Percentiles rank a stretch among this genome's conserved stretches.
Evolutionary conservation across 1,139 yeast genomes (phyloP).

Genomic region (Yamadazyma triangularis): DNA sequence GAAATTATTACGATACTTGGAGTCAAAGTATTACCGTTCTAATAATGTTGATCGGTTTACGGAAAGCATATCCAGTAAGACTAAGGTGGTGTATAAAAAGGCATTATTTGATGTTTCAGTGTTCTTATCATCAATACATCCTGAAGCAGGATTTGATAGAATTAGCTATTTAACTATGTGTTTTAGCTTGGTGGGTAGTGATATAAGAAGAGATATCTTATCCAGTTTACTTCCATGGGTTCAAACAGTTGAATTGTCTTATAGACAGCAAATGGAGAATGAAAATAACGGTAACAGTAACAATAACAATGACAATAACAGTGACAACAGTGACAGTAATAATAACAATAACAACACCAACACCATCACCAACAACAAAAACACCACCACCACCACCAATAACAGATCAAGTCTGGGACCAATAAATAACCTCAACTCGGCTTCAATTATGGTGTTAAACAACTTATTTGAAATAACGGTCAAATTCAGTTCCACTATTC

Average conservation of each 20-base stretch:
- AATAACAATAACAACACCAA: no score
- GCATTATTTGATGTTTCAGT: slow-evolving; percentile 68
- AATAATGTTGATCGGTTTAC: slow-evolving; percentile 44
- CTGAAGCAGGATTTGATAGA: slow-evolving; percentile 55
- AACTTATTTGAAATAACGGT: slow-evolving; percentile 84
- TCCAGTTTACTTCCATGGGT: slow-evolving; percentile 89
- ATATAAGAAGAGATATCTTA: slow-evolving; percentile 66
- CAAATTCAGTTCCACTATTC: slow-evolving; percentile 65
- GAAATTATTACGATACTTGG: slow-evolving; percentile 52
- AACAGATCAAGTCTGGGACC: no score
- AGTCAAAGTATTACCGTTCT: slow-evolving; percentile 45
- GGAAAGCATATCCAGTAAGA: slow-evolving; percentile 60
- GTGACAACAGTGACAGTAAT: no score
- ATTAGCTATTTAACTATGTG: slow-evolving; percentile 72
- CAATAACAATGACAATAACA: slow-evolving; percentile 8
- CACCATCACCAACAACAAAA: no score
- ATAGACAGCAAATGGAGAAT: no score
- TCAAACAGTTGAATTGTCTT: slow-evolving; percentile 64
- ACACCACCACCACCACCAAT: neutral
- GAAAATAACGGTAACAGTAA: neutral
- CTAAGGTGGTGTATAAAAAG: slow-evolving; percentile 72
- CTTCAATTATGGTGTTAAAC: slow-evolving; percentile 72
- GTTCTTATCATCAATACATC: slow-evolving; percentile 46
- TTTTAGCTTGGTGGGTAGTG: slow-evolving; percentile 56
- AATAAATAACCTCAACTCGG: slow-evolving; percentile 30